phyloP scores from a whole-genome alignment of 1,284 basidiomycete species.

The Bothia castanella region DNA sequence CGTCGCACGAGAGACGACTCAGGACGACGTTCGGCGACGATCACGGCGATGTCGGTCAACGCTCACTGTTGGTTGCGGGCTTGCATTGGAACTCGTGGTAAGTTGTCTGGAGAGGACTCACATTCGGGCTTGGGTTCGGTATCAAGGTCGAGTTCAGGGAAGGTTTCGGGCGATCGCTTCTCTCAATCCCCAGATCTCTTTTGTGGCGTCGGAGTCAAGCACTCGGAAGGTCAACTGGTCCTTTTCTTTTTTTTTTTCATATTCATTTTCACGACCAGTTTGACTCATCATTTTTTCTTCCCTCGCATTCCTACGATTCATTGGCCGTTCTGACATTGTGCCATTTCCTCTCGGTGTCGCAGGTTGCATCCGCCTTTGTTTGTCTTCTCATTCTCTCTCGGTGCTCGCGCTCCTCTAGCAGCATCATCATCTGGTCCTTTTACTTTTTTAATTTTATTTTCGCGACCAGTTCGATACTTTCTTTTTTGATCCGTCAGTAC shows the following conservation, averaged over 20 bases:
- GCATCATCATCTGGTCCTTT: no score
- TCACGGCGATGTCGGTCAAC: neutral
- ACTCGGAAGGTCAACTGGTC: conserved; percentile 5
- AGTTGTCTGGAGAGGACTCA: neutral
- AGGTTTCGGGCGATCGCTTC: neutral
- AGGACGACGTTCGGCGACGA: neutral
- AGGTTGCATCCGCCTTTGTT: no score
- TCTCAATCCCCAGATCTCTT: neutral
- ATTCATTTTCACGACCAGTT: conserved; percentile 4
- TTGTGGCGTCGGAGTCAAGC: neutral
- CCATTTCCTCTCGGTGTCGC: no score
- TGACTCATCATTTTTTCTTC: neutral
- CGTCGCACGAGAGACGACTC: neutral
- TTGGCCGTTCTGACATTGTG: no score
- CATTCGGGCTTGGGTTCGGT: neutral
- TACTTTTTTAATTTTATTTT: no score
- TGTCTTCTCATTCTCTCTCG: no score
- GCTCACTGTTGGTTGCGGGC: neutral
- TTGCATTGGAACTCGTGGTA: neutral
- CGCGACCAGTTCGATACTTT: no score
- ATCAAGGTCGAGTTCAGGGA: neutral
- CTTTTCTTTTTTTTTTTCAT: neutral
- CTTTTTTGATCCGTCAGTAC: no score
- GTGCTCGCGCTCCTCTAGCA: no score
- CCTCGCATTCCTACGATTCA: no score